These are phyloP conservation scores for Pichia sp. DNA, from an alignment of 1,139 yeast genomes.

Conservation along the genomic window DNA sequence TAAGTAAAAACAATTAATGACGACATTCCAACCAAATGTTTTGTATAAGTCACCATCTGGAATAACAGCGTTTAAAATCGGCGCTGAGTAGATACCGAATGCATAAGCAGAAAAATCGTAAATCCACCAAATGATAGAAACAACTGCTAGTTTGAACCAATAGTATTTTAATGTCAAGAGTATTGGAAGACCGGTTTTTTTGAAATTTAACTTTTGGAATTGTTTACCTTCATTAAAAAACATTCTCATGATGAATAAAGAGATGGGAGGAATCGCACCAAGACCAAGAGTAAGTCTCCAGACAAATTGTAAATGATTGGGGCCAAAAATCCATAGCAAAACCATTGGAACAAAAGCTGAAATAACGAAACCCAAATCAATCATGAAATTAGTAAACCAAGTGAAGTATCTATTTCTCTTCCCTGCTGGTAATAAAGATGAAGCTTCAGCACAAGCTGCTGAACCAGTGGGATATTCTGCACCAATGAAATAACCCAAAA, in stretches of 20 bases:
- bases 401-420: constrained; percentile 82
- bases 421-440: constrained; percentile 70
- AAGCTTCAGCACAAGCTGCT: constrained; percentile 90
- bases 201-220: constrained; percentile 65
- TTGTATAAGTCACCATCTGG: constrained; percentile 60
- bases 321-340: constrained; percentile 72
- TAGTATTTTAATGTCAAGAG: constrained; percentile 67
- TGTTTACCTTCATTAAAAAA: constrained; percentile 67
- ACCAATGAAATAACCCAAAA: constrained; percentile 77
- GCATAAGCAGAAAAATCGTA: constrained; percentile 87
- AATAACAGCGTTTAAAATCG: constrained; percentile 53
- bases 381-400: constrained; percentile 85
- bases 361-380: constrained; percentile 80
- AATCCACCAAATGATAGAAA: constrained; percentile 80
- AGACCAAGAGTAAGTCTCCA: constrained; percentile 92
- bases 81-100: constrained; percentile 74
- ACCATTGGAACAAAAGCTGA: constrained; percentile 85
- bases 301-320: constrained; percentile 64
- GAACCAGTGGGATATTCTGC: constrained; percentile 94
- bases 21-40: constrained; percentile 89
- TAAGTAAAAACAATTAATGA: constrained; percentile 76
- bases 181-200: constrained; percentile 60
- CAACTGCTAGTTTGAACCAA: constrained; percentile 70
- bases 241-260: constrained; percentile 69
- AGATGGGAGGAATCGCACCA: constrained; percentile 85